Percentiles rank a stretch among this genome's conserved stretches.
phyloP scores from a whole-genome alignment of 139 green algal genomes.

The Tetradesmus lagerheimii region DNA sequence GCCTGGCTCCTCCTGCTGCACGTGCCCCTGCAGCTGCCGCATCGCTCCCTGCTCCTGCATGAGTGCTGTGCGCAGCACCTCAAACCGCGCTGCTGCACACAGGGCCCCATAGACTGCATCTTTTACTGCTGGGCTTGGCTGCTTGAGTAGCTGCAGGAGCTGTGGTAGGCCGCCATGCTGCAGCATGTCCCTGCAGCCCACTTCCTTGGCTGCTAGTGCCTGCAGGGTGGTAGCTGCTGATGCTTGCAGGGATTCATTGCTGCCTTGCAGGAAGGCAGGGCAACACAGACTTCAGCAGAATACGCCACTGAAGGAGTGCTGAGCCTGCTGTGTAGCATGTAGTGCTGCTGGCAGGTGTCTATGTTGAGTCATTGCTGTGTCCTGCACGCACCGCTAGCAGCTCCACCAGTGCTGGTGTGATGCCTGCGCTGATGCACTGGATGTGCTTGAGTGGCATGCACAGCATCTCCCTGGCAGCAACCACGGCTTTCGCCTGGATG shows the following conservation, averaged over 20 bases:
- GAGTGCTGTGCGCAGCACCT: conserved; percentile 46
- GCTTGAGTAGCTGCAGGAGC: conserved; percentile 57
- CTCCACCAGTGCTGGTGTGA: conserved; percentile 59
- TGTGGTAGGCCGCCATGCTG: conserved; percentile 59
- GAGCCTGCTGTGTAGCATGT: neutral
- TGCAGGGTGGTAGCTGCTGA: conserved; percentile 52
- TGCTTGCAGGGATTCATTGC: conserved; percentile 44
- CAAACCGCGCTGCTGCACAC: conserved; percentile 53
- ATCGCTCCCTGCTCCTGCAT: conserved; percentile 25
- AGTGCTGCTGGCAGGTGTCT: neutral
- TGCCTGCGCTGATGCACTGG: conserved; percentile 65
- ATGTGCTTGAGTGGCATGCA: conserved; percentile 46
- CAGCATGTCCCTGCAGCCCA: conserved; percentile 59
- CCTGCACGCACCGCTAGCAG: conserved; percentile 55
- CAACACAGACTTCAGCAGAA: neutral
- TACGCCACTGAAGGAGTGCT: too few species aligned
- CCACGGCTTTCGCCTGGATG: conserved; percentile 60
- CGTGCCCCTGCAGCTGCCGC: neutral
- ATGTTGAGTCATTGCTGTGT: neutral
- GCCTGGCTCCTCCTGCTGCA: conserved; percentile 4
- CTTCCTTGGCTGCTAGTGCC: conserved; percentile 48
- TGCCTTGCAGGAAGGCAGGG: conserved; percentile 46
- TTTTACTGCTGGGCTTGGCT: conserved; percentile 43
- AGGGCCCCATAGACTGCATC: conserved; percentile 54
- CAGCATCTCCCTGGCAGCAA: conserved; percentile 67